Evolutionary conservation across 2,329 filamentous ascomycete species (phyloP).

Genomic region (Cadophora sp.): DNA sequence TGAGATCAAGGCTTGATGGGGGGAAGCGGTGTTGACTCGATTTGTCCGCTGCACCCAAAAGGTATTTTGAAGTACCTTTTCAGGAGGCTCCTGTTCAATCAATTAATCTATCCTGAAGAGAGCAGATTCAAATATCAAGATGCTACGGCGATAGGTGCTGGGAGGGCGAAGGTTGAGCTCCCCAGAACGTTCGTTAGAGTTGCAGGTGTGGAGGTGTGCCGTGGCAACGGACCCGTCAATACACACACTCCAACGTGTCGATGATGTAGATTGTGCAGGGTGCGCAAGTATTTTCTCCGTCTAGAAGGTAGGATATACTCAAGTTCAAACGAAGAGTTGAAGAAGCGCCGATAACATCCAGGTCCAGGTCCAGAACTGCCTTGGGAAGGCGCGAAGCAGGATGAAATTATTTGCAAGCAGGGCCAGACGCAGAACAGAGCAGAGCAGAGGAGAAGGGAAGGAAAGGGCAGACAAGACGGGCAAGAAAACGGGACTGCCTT

Average conservation of each 20-base stretch:
- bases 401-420: neutral
- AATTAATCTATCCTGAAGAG: neutral
- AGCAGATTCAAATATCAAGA: neutral
- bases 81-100: neutral
- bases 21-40: neutral
- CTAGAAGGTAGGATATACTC: neutral
- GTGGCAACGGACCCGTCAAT: constrained; percentile 7
- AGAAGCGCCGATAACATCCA: neutral
- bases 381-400: neutral
- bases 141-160: neutral
- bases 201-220: constrained; percentile 18
- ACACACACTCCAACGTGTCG: neutral
- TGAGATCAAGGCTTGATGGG: neutral
- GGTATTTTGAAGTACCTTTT: neutral
- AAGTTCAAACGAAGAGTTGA: neutral
- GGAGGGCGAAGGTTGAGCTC: constrained; percentile 1
- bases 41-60: constrained; percentile 8
- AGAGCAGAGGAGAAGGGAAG: neutral
- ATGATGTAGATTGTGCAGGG: constrained; percentile 10
- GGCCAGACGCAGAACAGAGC: neutral
- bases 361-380: neutral
- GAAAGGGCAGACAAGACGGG: neutral
- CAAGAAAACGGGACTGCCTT: constrained; percentile 2
- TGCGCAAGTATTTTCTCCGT: neutral
- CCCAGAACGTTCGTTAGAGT: constrained; percentile 4